A percentile compares a stretch with the other conserved stretches of the same genome.
Conservation (phyloP, 306 rosid species). For the Coriaria nepalensis region DNA sequence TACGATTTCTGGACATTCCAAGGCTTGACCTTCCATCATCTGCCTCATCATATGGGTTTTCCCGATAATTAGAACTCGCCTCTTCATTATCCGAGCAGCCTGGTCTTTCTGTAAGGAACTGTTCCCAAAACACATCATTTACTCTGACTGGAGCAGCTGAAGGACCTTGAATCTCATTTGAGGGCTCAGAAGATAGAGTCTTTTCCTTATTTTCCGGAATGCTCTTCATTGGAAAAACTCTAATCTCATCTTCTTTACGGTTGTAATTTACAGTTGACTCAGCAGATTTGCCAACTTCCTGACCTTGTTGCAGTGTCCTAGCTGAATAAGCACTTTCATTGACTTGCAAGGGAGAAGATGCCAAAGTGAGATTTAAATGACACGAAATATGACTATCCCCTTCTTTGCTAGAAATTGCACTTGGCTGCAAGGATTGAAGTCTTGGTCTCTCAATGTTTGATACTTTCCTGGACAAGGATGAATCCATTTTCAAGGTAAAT, state of each 20-base stretch:
- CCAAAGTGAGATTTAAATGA: conserved; percentile 76
- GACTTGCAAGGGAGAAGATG: conserved; percentile 55
- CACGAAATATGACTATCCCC: conserved; percentile 74
- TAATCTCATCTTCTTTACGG: conserved; percentile 42
- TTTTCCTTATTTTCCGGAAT: conserved; percentile 23
- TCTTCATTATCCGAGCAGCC: conserved; percentile 90
- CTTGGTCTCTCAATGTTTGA: conserved; percentile 31
- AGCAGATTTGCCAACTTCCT: conserved; percentile 34
- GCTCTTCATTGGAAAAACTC: conserved; percentile 24
- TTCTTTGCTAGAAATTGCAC: conserved; percentile 44
- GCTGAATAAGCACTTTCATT: conserved; percentile 38
- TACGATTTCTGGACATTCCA: conserved; percentile 42
- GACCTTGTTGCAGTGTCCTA: conserved; percentile 40
- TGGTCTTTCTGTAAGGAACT: conserved; percentile 93
- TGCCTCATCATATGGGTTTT: conserved; percentile 41
- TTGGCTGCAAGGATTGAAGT: conserved; percentile 47
- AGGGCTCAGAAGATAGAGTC: conserved; percentile 30
- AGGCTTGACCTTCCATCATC: conserved; percentile 42
- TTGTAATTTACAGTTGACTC: conserved; percentile 31
- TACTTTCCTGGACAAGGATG: conserved; percentile 35
- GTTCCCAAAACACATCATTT: conserved; percentile 94
- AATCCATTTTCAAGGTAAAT: conserved; percentile 63
- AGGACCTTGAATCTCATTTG: conserved; percentile 31
- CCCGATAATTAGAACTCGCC: conserved; percentile 68
- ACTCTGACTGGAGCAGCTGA: conserved; percentile 52